A percentile compares a stretch with the other conserved stretches of the same genome.
Evolutionary conservation across 176 grass and related monocot genomes (phyloP).

Genomic region (Cenchrus fungigraminus): DNA sequence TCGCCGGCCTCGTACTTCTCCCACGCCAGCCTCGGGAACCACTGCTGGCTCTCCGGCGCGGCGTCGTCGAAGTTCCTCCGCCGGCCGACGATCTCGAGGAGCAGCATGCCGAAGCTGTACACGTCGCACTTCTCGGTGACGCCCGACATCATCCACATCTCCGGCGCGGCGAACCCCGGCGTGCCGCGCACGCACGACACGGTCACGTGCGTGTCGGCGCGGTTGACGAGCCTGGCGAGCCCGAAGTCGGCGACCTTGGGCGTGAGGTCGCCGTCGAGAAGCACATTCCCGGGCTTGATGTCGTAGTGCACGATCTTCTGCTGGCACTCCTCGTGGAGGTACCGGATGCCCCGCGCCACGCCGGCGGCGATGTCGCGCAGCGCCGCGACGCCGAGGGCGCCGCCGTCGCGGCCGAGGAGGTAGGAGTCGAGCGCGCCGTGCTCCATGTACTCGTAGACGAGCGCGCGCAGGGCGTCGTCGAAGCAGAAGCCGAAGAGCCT

Average conservation of each 20-base stretch:
- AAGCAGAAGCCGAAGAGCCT: slow-evolving; percentile 51
- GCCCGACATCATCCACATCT: slow-evolving; percentile 31
- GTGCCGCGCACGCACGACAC: slow-evolving; percentile 39
- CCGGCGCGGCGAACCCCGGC: slow-evolving; percentile 42
- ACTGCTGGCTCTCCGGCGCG: slow-evolving; percentile 15
- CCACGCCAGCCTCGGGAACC: slow-evolving; percentile 39
- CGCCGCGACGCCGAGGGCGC: neutral
- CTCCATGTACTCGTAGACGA: slow-evolving; percentile 57
- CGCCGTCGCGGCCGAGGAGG: slow-evolving; percentile 5
- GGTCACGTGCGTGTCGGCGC: neutral
- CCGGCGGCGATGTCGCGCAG: slow-evolving; percentile 36
- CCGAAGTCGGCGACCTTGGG: slow-evolving; percentile 65
- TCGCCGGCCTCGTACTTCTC: slow-evolving; percentile 2
- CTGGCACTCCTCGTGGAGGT: slow-evolving; percentile 59
- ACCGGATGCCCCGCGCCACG: slow-evolving; percentile 40
- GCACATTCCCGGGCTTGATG: slow-evolving; percentile 54
- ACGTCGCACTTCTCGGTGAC: slow-evolving; percentile 53
- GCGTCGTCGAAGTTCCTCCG: slow-evolving; percentile 36
- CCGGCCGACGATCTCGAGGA: slow-evolving; percentile 46
- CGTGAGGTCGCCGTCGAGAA: slow-evolving; percentile 31
- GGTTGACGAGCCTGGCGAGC: slow-evolving; percentile 37
- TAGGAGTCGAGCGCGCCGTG: slow-evolving; percentile 36
- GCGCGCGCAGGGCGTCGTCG: slow-evolving; percentile 36
- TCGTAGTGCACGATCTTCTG: slow-evolving; percentile 59
- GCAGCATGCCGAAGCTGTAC: slow-evolving; percentile 58